Base-by-base conservation (phyloP, 2,329 filamentous ascomycete genomes). In the Colletotrichum sublineola region DNA sequence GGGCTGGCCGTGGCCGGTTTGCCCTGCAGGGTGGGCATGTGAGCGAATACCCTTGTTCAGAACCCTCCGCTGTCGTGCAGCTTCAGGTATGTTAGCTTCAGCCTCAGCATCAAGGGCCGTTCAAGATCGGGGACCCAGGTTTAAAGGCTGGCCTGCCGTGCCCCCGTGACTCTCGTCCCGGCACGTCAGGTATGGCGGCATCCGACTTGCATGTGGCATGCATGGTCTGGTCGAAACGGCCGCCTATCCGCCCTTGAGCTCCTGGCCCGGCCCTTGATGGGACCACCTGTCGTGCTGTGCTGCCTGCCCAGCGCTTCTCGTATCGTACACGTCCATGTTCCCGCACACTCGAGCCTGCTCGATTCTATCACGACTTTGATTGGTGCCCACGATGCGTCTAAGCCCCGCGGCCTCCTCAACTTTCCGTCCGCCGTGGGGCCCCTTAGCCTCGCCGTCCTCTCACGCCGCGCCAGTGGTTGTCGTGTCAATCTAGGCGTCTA, bases 121-220 rank as follows among this genome's bases (percentile, higher is more conserved):
- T 53, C 61, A 18, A 65, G 57, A 63, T 57, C 57, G 64, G 57
- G 50, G 42, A 46, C 65, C 68, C 20, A 33, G 33, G 20, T 24
- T 20, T 24, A 9, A 12, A 42, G 64, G 64, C 20, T 46, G 33
- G 42, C 36, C 36, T 14, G 63, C 63, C 31, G 57, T 57, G 29
- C 36, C 48, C 68, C 68, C 68, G 68, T 71, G 68, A 71, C 63
- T 63, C 55, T 46, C 44, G 42, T 46, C 55, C 62, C 67, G 67
- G 18, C 56, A 63, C 12, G 44, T 38, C 57, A 42, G 63, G n/a
- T n/a, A 61, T 24, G 63, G 63, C 50, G 36, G 46, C n/a, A 61
- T 52, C 57, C 12, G 14, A 29, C 67, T 61, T 67, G 57, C 68
- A 62, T 71, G 68, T 71, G 63, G 56, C 48, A 58, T 53, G 15